phyloP scores from a whole-genome alignment of 2,329 filamentous ascomycete genomes.

The Pyricularia pennisetigena region DNA sequence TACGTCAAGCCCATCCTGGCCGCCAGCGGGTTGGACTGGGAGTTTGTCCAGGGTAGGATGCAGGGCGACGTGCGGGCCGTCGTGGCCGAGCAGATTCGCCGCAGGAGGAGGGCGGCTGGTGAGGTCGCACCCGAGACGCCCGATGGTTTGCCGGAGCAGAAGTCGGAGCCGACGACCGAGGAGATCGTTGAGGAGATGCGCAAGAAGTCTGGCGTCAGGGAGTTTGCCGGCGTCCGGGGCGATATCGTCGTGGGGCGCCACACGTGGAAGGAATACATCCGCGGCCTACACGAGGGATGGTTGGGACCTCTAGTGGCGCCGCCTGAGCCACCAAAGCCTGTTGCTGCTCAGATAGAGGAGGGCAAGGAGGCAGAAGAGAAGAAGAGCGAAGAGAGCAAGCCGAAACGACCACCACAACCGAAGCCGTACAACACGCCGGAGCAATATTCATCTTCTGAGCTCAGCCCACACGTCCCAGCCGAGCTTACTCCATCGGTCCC shows the following conservation, averaged over 20 bases:
- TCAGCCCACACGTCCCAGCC: conserved; percentile 57
- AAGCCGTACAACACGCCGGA: conserved; percentile 63
- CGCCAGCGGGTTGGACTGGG: conserved; percentile 86
- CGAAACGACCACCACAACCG: conserved; percentile 51
- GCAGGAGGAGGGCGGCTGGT: conserved; percentile 50
- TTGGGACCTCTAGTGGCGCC: conserved; percentile 70
- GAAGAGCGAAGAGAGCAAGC: conserved; percentile 40
- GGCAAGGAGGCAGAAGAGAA: conserved; percentile 30
- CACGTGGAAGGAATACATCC: conserved; percentile 95
- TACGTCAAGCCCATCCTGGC: conserved; percentile 92
- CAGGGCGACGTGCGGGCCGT: conserved; percentile 89
- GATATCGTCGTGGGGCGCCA: conserved; percentile 86
- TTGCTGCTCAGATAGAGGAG: conserved; percentile 12
- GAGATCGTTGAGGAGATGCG: conserved; percentile 54
- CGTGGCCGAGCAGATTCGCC: conserved; percentile 76
- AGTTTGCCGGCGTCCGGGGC: conserved; percentile 66
- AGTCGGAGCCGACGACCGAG: conserved; percentile 34
- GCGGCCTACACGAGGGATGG: conserved; percentile 94
- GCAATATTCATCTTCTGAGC: conserved; percentile 57
- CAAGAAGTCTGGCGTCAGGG: conserved; percentile 53
- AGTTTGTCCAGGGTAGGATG: conserved; percentile 83
- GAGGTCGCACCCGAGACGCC: conserved; percentile 20
- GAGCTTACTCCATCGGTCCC: conserved; percentile 64
- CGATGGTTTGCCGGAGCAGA: conserved; percentile 25
- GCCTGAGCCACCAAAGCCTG: conserved; percentile 18